phyloP scores from a whole-genome alignment of 2,329 filamentous ascomycete genomes.

The Sporothrix phasma region DNA sequence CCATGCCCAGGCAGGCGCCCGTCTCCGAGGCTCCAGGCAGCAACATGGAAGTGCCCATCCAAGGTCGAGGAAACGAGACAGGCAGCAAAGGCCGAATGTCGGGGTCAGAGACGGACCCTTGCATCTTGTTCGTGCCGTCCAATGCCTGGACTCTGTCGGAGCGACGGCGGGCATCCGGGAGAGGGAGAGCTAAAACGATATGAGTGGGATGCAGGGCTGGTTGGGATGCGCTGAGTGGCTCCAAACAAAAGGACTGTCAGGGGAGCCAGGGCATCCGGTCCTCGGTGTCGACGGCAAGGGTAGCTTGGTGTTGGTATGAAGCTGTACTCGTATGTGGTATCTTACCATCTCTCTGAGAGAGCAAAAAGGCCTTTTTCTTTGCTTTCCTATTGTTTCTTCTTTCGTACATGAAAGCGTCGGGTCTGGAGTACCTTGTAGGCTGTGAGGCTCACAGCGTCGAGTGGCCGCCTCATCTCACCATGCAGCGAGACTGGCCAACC shows the following conservation, averaged over 20 bases:
- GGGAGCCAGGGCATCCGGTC: too few species aligned
- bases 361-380: background rate
- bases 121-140: background rate
- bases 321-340: too few species aligned
- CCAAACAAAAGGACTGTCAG: too few species aligned
- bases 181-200: background rate
- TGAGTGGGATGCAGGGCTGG: background rate
- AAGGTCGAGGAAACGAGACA: too few species aligned
- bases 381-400: background rate
- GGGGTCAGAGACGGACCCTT: background rate
- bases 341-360: too few species aligned
- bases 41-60: too few species aligned
- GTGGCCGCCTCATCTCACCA: background rate
- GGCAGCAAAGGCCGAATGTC: background rate
- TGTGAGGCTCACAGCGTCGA: background rate
- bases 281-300: background rate
- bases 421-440: background rate
- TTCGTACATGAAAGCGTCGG: background rate
- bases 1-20: slow-evolving; percentile 5
- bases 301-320: background rate
- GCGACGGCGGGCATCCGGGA: background rate
- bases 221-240: background rate
- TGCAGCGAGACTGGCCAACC: background rate
- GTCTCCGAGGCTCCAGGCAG: slow-evolving; percentile 9
- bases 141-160: background rate